Evolutionary conservation across 768 basidiomycete species (phyloP), one percentile per base, ranked within the genome.

Genomic region (Mycena galopus): DNA sequence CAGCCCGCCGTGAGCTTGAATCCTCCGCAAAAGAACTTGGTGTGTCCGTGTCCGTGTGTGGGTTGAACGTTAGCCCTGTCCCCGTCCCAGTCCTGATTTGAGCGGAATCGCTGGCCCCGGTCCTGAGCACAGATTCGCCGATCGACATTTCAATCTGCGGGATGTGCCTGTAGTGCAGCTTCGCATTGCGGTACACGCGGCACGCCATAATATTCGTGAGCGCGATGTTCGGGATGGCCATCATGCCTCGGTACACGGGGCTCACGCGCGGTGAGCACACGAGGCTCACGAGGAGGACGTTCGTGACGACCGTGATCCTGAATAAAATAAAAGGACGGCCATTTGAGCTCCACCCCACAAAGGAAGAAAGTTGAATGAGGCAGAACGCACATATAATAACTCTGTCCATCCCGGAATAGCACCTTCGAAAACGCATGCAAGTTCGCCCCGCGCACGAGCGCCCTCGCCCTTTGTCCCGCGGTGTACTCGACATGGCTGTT

Each of bases 321-420:
- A 21, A 27, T 9, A 14, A 51, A 27, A 17, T 2, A 30, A 29
- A 29, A 9, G 5, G 27, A 12, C 8, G n/a, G n/a, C n/a, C 3
- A 19, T 29, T 27, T 3, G 21, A 4, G 53, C n/a, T 50, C 47
- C n/a, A n/a, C 47, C 47, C n/a, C 21, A 19, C 21, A 19, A n/a
- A 50, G 47, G 47, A 50, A n/a, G 47, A n/a, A n/a, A n/a, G n/a
- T n/a, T n/a, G n/a, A 5, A 39, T 14, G 16, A 21, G 19, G n/a
- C 27, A 21, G 19, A 21, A 7, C 53, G 27, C 53, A 55, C 83
- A 81, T 63, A 62, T 81, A 84, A 58, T 82, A 84, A 4, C 72
- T 65, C 56, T 81, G 82, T 0, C 82, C 79, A 9, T 81, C 82
- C 17, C 70, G 73, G n/a, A 82, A 65, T 11, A 83, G 44, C 5